These are phyloP conservation scores for Penicillium lividum DNA, from an alignment of 495 filamentous ascomycete genomes.

Conservation along the genomic window DNA sequence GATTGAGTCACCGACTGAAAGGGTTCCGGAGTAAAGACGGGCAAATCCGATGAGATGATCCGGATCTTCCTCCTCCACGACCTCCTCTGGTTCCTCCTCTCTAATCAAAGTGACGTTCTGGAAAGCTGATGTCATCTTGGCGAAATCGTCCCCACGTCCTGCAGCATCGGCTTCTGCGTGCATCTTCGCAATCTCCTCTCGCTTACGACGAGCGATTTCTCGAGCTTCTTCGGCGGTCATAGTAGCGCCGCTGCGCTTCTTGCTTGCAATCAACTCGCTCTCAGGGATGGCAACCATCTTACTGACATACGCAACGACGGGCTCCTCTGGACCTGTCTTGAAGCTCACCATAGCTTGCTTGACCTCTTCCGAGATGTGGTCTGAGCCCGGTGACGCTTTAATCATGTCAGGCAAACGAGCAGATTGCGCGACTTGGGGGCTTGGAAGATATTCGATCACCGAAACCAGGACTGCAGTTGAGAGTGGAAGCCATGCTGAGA, in stretches of 20 bases:
- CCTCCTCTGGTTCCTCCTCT: slow-evolving; percentile 37
- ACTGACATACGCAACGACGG: slow-evolving; percentile 92
- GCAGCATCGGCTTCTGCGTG: slow-evolving; percentile 58
- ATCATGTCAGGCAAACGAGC: slow-evolving; percentile 76
- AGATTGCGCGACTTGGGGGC: slow-evolving; percentile 81
- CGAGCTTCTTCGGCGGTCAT: slow-evolving; percentile 87
- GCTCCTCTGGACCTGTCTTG: slow-evolving; percentile 64
- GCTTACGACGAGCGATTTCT: slow-evolving; percentile 82
- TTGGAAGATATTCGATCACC: slow-evolving; percentile 88
- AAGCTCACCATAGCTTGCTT: slow-evolving; percentile 81
- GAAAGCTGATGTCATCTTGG: slow-evolving; percentile 55
- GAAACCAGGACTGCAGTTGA: slow-evolving; percentile 93
- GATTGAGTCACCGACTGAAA: slow-evolving; percentile 85
- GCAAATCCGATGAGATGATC: slow-evolving; percentile 96
- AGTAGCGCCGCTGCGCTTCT: slow-evolving; percentile 62
- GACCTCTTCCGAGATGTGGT: slow-evolving; percentile 64
- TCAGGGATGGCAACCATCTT: slow-evolving; percentile 97
- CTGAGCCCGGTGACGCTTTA: slow-evolving; percentile 74
- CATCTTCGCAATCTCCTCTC: slow-evolving; percentile 78
- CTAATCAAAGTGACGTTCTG: slow-evolving; percentile 54
- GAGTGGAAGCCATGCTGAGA: slow-evolving; percentile 87
- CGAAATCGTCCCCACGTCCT: slow-evolving; percentile 41
- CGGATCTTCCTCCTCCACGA: slow-evolving; percentile 56
- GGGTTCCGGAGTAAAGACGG: slow-evolving; percentile 84
- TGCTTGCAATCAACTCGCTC: slow-evolving; percentile 83